Evolutionary conservation across 495 filamentous ascomycete species (phyloP).

Genomic region (Chaetomium fimeti): DNA sequence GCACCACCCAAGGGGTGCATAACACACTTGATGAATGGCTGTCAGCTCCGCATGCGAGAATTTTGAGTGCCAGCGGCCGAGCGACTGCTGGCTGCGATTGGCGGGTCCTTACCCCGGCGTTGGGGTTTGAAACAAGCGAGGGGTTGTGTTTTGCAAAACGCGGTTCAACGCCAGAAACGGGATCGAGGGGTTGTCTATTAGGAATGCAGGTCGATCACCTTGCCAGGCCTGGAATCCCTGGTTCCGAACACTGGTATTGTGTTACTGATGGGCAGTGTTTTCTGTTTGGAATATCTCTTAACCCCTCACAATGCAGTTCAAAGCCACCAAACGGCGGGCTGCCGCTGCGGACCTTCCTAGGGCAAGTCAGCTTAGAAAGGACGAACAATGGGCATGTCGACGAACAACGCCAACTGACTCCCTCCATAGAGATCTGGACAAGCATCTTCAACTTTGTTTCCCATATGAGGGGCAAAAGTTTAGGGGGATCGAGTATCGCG

Average conservation of each 20-base stretch:
- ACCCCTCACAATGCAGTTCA: too few relatives aligned
- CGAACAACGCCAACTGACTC: too few relatives aligned
- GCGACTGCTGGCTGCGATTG: slow-evolving; percentile 33
- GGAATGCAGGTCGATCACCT: not conserved
- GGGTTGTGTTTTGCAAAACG: slow-evolving; percentile 25
- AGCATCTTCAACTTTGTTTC: not conserved
- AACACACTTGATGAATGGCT: slow-evolving; percentile 37
- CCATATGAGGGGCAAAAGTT: not conserved
- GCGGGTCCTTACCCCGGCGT: slow-evolving; percentile 29
- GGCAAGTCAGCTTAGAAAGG: too few relatives aligned
- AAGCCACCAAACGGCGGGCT: too few relatives aligned
- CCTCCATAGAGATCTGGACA: too few relatives aligned
- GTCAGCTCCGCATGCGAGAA: slow-evolving; percentile 18
- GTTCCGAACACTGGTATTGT: too few relatives aligned
- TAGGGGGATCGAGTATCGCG: not conserved
- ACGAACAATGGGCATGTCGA: too few relatives aligned
- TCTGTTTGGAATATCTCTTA: too few relatives aligned
- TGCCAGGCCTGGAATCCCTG: not conserved
- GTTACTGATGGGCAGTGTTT: not conserved
- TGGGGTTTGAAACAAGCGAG: slow-evolving; percentile 45
- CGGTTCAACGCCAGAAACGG: slow-evolving; percentile 9
- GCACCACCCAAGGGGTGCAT: slow-evolving; percentile 25
- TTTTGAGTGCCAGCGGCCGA: slow-evolving; percentile 28
- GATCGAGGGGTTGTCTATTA: not conserved
- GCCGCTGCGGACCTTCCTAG: too few relatives aligned